phyloP scores from a whole-genome alignment of 768 basidiomycete species.

The Candolleomyces aberdarensis region DNA sequence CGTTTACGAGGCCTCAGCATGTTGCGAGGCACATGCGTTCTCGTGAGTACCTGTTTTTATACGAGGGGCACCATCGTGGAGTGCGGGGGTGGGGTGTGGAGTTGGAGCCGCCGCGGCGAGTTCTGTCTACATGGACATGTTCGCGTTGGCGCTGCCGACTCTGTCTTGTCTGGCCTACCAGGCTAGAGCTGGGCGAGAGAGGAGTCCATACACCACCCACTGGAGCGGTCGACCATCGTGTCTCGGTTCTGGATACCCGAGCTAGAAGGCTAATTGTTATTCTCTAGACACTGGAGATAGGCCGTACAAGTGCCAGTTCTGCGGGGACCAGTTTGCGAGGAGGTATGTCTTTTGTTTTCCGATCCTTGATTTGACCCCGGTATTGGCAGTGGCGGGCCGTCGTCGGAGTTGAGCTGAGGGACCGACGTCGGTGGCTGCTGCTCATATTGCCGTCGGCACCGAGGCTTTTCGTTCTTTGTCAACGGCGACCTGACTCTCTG shows the following conservation, averaged over 20 bases:
- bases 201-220: too few species aligned
- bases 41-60: constrained; percentile 50
- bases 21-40: constrained; percentile 89
- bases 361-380: background rate
- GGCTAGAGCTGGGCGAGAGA: too few species aligned
- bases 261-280: constrained; percentile 1
- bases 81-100: background rate
- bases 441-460: too few species aligned
- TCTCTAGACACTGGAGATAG: constrained; percentile 80
- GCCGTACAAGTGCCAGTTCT: constrained; percentile 85
- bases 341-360: constrained; percentile 42
- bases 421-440: too few species aligned
- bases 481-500: background rate
- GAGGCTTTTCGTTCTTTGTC: background rate
- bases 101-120: background rate
- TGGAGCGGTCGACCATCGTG: too few species aligned
- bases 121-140: too few species aligned
- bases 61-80: background rate
- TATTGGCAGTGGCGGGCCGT: constrained; percentile 1
- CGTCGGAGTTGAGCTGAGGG: too few species aligned
- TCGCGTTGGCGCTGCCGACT: background rate
- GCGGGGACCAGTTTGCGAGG: constrained; percentile 87
- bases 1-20: constrained; percentile 87
- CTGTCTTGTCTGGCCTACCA: background rate
- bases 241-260: too few species aligned